Base-by-base conservation (phyloP, 768 basidiomycete species). In the Amanita fuliginea region DNA sequence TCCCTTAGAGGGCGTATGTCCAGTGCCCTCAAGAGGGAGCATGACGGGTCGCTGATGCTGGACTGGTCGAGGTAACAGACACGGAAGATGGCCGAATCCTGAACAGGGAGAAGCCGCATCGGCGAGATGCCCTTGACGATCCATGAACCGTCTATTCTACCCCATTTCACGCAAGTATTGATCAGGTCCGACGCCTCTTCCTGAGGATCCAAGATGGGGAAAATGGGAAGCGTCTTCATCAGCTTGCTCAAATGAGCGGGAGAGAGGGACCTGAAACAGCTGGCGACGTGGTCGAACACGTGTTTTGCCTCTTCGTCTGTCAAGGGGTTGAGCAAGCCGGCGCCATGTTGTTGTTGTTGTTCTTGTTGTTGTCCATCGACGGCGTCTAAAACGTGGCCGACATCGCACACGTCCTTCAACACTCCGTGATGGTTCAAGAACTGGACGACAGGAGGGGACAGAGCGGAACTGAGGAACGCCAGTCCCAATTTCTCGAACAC, bases 401-500 rank as follows among this genome's bases (percentile, higher is more conserved):
- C 9, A 32, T 50, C 22, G 18, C 19, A 11, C 4, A 24, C 14
- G 21, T 52, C 36, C 16, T 58, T 61, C 42, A 62, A 53, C 0
- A 55, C 44, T 33, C 49, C 51, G 39, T 57, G 58, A 2, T 35
- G 43, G 2, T 39, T 35, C 19, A 67, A 55, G 0, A 57, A 55
- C 4, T 51, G 46, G 8, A 60, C 59, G 0, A 62, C 61, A 2
- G 49, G 16, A 2, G 39, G 33, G 7, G 49, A 42, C 14, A 70
- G 58, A 0, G 54, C 51, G 1, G 59, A 52, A 42, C 69, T 59
- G 10, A 73, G 47, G 46, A 75, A 68, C 1, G 61, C 52, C 1
- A 73, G 51, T 0, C 64, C 64, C 1, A 72, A 51, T 6, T 48
- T 36, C 30, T 57, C 53, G 11, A 73, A 57, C 6, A 56, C 48